Conservation (phyloP, 73 alveolate genomes). For the Paramecium bursaria region DNA sequence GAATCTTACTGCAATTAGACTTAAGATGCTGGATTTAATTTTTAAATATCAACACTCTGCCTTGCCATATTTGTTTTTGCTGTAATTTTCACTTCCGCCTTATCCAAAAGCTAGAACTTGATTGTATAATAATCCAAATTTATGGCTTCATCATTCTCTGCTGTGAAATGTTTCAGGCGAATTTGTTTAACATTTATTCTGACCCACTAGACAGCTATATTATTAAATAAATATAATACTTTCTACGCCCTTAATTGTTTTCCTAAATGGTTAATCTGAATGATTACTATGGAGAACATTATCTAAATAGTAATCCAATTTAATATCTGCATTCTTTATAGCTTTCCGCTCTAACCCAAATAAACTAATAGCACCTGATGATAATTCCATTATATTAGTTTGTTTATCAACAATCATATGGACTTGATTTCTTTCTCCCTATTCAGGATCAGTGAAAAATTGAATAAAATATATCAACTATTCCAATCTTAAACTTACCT, state of each 20-base stretch:
- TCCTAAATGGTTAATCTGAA: background rate
- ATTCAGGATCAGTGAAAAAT: constrained; percentile 15
- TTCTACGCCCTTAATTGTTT: background rate
- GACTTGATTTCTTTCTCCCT: constrained; percentile 5
- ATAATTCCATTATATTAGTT: constrained; percentile 47
- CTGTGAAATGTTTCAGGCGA: too few species aligned
- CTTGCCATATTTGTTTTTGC: too few species aligned
- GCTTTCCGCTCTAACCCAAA: constrained; percentile 40
- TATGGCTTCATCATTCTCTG: too few species aligned
- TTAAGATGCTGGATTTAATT: too few species aligned
- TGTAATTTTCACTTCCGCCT: too few species aligned
- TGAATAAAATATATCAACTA: background rate
- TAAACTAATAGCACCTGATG: constrained; percentile 46
- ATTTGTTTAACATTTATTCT: too few species aligned
- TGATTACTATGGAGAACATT: background rate
- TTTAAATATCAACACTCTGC: too few species aligned
- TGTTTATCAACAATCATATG: constrained; percentile 18
- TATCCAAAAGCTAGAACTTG: too few species aligned
- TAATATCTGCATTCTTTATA: constrained; percentile 5
- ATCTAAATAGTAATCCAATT: background rate
- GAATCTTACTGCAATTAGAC: too few species aligned
- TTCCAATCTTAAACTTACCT: constrained; percentile 42
- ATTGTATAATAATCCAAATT: too few species aligned
- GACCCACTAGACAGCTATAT: too few species aligned
- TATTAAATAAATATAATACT: background rate